These are phyloP conservation scores for Tuber microsphaerosporum DNA, from an alignment of 495 filamentous ascomycete genomes.

Conservation along the genomic window DNA sequence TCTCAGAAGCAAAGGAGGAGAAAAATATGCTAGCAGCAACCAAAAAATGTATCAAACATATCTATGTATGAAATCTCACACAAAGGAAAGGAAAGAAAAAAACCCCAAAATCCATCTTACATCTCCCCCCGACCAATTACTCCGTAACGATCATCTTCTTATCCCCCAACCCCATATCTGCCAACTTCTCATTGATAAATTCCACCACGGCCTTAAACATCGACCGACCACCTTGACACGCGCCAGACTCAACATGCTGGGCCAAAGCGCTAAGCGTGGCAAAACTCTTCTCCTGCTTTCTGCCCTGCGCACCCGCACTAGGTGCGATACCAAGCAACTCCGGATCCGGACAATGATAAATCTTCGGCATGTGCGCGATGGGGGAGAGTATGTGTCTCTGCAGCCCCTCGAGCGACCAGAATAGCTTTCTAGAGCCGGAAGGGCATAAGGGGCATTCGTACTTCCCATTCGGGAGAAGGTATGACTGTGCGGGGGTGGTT, in stretches of 20 bases:
- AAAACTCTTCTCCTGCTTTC: slow-evolving; percentile 16
- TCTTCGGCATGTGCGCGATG: slow-evolving; percentile 19
- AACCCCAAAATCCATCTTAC: not conserved
- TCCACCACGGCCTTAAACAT: slow-evolving; percentile 23
- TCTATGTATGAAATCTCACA: not conserved
- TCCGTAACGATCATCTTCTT: slow-evolving; percentile 6
- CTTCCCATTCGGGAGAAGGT: not conserved
- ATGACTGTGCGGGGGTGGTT: slow-evolving; percentile 5
- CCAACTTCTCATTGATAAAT: slow-evolving; percentile 30
- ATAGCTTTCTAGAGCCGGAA: not conserved
- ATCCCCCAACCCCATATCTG: slow-evolving; percentile 13
- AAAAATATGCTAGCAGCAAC: not conserved
- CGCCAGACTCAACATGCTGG: slow-evolving; percentile 30
- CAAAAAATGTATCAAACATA: not conserved
- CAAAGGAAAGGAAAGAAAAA: not conserved
- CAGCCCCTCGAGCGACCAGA: slow-evolving; percentile 4
- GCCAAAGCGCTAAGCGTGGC: slow-evolving; percentile 19
- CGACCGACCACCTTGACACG: slow-evolving; percentile 23
- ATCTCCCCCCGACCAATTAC: not conserved
- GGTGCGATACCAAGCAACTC: not conserved
- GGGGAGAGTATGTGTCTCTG: slow-evolving; percentile 17
- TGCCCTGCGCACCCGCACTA: not conserved
- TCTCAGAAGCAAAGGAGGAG: not conserved
- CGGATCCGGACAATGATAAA: slow-evolving; percentile 27
- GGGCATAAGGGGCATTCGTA: slow-evolving; percentile 27